Percentiles rank a stretch among this genome's conserved stretches.
Conservation (phyloP, 257 asterid species). For the Solanum ossicruentum region DNA sequence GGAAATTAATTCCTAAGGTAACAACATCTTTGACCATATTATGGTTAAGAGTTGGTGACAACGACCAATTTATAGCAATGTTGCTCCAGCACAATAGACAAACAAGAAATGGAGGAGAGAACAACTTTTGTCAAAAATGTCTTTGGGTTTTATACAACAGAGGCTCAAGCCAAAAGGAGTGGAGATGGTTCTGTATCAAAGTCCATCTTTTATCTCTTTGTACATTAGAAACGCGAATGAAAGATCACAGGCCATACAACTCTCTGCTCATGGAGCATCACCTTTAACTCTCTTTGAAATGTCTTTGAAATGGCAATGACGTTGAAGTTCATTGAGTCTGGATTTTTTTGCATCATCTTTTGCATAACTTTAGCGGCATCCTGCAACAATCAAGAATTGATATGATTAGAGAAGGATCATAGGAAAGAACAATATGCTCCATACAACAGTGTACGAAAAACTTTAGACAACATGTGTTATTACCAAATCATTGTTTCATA, state of each 20-base stretch:
- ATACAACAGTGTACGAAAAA: neutral
- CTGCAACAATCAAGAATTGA: constrained; percentile 13
- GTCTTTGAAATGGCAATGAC: too few species aligned
- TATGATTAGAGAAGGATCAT: too few species aligned
- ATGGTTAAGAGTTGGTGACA: neutral
- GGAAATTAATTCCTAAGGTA: neutral
- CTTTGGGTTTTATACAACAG: neutral
- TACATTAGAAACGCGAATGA: neutral
- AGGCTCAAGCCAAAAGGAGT: neutral
- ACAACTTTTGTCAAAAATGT: neutral
- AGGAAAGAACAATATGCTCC: neutral
- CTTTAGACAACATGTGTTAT: neutral
- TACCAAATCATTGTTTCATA: neutral
- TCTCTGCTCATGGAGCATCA: too few species aligned
- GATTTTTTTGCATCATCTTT: too few species aligned
- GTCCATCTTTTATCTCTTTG: neutral
- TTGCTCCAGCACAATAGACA: too few species aligned
- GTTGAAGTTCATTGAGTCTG: too few species aligned
- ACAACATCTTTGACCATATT: too few species aligned
- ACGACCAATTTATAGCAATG: neutral
- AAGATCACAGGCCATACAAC: too few species aligned
- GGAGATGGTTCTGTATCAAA: neutral
- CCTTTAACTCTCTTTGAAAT: too few species aligned
- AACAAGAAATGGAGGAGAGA: too few species aligned
- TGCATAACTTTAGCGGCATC: too few species aligned